Conservation (phyloP, 352 stramenopile species). For the Salisapilia sapeloensis region DNA sequence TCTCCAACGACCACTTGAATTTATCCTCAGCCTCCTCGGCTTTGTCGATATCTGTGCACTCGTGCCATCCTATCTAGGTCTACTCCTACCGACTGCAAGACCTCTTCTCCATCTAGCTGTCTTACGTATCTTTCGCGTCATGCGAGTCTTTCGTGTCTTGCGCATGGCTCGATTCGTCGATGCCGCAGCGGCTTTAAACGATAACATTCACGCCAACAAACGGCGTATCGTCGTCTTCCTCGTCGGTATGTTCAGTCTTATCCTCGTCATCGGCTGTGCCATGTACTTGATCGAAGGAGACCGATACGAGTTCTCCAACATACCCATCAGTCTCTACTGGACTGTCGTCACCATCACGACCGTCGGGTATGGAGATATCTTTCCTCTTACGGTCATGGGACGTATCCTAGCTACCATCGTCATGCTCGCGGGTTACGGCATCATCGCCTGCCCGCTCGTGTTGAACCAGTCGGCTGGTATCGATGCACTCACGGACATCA, state of each 20-base stretch:
- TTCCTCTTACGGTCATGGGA: conserved; percentile 56
- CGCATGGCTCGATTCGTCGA: conserved; percentile 59
- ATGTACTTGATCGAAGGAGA: conserved; percentile 77
- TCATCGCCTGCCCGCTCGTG: conserved; percentile 69
- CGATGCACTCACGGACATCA: conserved; percentile 34
- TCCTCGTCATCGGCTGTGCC: conserved; percentile 60
- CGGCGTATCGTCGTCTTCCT: conserved; percentile 62
- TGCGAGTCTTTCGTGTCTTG: conserved; percentile 62
- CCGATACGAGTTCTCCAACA: conserved; percentile 65
- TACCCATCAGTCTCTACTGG: conserved; percentile 78
- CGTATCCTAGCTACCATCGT: conserved; percentile 67
- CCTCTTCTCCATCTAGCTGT: conserved; percentile 55
- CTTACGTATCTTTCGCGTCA: conserved; percentile 62
- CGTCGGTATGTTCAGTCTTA: conserved; percentile 50
- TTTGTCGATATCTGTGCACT: conserved; percentile 63
- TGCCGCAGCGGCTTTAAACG: conserved; percentile 38
- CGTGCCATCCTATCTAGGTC: conserved; percentile 57
- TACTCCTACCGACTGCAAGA: conserved; percentile 38
- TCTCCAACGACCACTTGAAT: conserved; percentile 35
- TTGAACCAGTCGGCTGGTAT: conserved; percentile 34
- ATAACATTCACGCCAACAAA: conserved; percentile 73
- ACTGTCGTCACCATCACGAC: conserved; percentile 80
- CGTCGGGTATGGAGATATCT: conserved; percentile 76
- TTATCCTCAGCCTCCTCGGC: conserved; percentile 49
- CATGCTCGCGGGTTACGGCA: conserved; percentile 79